Base-by-base conservation (phyloP, 2,329 filamentous ascomycete genomes). In the Plenodomus biglobosus region DNA sequence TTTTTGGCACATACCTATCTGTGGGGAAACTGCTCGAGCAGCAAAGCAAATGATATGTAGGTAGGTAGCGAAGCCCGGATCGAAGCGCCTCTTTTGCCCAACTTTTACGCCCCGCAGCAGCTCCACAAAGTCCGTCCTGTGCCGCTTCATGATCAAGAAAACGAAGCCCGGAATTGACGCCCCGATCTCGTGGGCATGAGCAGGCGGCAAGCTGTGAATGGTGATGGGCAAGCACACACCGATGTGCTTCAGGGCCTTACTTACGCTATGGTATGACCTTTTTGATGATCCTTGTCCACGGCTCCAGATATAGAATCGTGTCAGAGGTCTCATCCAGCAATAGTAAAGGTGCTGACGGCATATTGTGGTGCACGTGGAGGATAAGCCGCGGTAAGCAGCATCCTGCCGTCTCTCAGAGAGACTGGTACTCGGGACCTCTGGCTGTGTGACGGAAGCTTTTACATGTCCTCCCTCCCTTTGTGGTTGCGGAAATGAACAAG, bases 381-480 rank as follows among this genome's bases (percentile, higher is more conserved):
- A 50, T 65, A 61, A 66, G 58, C 58, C 38, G 55, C 59, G 51
- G 61, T 64, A 56, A 66, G 59, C 61, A 54, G 43, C 51, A 55
- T 47, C 38, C 13, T 41, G 46, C 38, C 20, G 46, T 24, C 35
- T 40, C 42, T 47, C 43, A 15, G 49, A 16, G 49, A 54, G 50
- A 52, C 59, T 27, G 51, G 59, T 59, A 57, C 42, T 43, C 48
- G 54, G 55, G 44, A 45, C 40, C 48, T 21, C 37, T 42, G 27
- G 42, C 36, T 39, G 36, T 46, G 37, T 27, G 19, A 38, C 27
- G 20, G 45, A 41, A 30, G 40, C 40, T 17, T 17, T 38, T 32
- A 32, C 27, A 11, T 15, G 27, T n/a, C n/a, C n/a, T n/a, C n/a
- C 13, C 27, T 32, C 27, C 11, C 27, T 32, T 32, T 3, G 17